Conservation (phyloP, 2,329 filamentous ascomycete species). For the Claviceps quebecensis region DNA sequence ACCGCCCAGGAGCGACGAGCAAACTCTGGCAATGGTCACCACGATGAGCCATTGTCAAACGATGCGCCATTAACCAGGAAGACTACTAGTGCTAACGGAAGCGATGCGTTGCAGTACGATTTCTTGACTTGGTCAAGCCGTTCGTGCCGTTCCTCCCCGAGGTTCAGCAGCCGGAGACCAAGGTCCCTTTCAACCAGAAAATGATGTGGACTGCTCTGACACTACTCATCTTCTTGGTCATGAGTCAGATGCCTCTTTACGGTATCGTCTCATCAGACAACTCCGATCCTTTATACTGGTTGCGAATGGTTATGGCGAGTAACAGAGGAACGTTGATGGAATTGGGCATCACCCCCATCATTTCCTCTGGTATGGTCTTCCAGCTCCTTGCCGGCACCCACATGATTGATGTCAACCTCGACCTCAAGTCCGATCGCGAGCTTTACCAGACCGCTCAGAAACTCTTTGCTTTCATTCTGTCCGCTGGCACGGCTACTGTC, state of each 20-base stretch:
- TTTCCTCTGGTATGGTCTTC: conserved; percentile 99
- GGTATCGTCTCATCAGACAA: conserved; percentile 98
- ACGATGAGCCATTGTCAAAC: background rate
- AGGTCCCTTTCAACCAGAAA: conserved; percentile 98
- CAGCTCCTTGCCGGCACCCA: conserved; percentile 98
- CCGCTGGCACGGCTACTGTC: conserved; percentile 92
- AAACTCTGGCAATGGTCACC: conserved; percentile 1
- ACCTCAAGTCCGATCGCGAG: conserved; percentile 98
- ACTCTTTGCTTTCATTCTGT: conserved; percentile 93
- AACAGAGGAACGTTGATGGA: conserved; percentile 96
- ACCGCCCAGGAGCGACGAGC: conserved; percentile 1
- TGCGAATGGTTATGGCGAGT: conserved; percentile 99
- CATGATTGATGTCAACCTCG: conserved; percentile 99
- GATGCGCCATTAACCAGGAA: conserved; percentile 16
- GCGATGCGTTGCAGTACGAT: conserved; percentile 56
- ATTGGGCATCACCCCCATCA: conserved; percentile 93
- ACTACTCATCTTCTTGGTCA: conserved; percentile 96
- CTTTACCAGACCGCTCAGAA: conserved; percentile 99
- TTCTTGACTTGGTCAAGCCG: conserved; percentile 98
- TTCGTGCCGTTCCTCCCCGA: conserved; percentile 99
- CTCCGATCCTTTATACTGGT: conserved; percentile 97
- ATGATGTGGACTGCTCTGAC: conserved; percentile 92
- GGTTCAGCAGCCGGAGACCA: conserved; percentile 96
- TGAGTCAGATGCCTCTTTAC: conserved; percentile 99
- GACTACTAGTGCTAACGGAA: conserved; percentile 15